These are phyloP conservation scores for Harringtonia lauricola DNA, from an alignment of 2,329 filamentous ascomycete genomes.

Conservation along the genomic window DNA sequence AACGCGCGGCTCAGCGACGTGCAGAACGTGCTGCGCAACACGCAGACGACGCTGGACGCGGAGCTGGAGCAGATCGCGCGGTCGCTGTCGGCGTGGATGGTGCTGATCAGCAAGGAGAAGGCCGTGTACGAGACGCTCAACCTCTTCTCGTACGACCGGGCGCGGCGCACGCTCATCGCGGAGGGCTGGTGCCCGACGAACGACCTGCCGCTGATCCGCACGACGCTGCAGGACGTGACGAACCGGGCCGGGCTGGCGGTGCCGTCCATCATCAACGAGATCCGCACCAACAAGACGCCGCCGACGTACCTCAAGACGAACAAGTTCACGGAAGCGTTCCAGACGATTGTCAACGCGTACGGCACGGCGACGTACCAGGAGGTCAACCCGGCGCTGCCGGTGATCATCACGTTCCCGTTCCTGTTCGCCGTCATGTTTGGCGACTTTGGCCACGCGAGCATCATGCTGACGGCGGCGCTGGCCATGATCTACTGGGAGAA, in stretches of 20 bases:
- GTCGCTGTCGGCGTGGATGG: constrained; percentile 91
- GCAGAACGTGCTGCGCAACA: constrained; percentile 86
- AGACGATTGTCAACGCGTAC: constrained; percentile 98
- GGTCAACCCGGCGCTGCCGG: constrained; percentile 90
- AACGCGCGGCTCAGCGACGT: constrained; percentile 88
- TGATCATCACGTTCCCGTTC: constrained; percentile 98
- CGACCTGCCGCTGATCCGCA: constrained; percentile 77
- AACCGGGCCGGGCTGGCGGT: constrained; percentile 93
- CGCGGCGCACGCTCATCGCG: constrained; percentile 89
- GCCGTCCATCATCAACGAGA: constrained; percentile 96
- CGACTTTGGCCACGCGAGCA: constrained; percentile 84
- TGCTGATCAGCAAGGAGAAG: constrained; percentile 97
- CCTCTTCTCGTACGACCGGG: constrained; percentile 91
- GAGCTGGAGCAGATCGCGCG: constrained; percentile 91
- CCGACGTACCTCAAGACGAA: constrained; percentile 97
- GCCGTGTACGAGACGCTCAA: constrained; percentile 93
- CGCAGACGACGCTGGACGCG: constrained; percentile 83
- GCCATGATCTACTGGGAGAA: constrained; percentile 98
- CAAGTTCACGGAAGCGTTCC: constrained; percentile 95
- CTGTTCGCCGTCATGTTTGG: constrained; percentile 99
- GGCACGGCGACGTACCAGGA: constrained; percentile 96
- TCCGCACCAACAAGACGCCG: constrained; percentile 92
- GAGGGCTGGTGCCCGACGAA: constrained; percentile 97
- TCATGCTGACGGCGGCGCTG: constrained; percentile 73
- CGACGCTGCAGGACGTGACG: constrained; percentile 91